Percentiles rank a stretch among this genome's conserved stretches.
These are phyloP conservation scores for Penicillium steckii DNA, from an alignment of 495 filamentous ascomycete genomes.

Conservation along the genomic window DNA sequence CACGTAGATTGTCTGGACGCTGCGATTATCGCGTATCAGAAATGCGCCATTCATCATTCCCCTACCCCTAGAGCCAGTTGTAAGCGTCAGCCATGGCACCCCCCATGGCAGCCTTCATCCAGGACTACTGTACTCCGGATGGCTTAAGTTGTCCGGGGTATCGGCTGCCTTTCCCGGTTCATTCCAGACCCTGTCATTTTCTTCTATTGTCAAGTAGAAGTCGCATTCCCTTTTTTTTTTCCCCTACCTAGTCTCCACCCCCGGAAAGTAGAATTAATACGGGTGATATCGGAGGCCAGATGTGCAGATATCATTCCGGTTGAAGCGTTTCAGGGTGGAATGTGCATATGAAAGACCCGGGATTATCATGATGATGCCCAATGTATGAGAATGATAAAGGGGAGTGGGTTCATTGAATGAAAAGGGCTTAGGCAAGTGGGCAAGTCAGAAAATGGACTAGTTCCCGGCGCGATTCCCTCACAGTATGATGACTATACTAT, in stretches of 20 bases:
- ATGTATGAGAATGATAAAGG: background rate
- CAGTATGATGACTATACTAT: background rate
- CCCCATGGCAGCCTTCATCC: background rate
- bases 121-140: slow-evolving; percentile 23
- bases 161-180: slow-evolving; percentile 11
- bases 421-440: background rate
- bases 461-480: slow-evolving; percentile 6
- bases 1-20: slow-evolving; percentile 2
- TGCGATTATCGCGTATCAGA: slow-evolving; percentile 19
- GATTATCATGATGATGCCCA: background rate
- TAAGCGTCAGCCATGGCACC: background rate
- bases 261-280: background rate
- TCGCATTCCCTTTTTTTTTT: background rate
- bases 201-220: slow-evolving; percentile 7
- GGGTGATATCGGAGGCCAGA: background rate
- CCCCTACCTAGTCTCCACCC: no score
- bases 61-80: no score
- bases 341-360: background rate
- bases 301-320: background rate
- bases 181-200: slow-evolving; percentile 3
- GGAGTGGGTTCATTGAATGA: background rate
- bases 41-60: slow-evolving; percentile 6
- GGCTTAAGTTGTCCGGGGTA: slow-evolving; percentile 4
- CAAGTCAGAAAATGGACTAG: slow-evolving; percentile 6
- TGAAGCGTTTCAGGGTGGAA: background rate